These are phyloP conservation scores for Rhododendron henanense DNA, from an alignment of 148 eudicot genomes.

Conservation along the genomic window DNA sequence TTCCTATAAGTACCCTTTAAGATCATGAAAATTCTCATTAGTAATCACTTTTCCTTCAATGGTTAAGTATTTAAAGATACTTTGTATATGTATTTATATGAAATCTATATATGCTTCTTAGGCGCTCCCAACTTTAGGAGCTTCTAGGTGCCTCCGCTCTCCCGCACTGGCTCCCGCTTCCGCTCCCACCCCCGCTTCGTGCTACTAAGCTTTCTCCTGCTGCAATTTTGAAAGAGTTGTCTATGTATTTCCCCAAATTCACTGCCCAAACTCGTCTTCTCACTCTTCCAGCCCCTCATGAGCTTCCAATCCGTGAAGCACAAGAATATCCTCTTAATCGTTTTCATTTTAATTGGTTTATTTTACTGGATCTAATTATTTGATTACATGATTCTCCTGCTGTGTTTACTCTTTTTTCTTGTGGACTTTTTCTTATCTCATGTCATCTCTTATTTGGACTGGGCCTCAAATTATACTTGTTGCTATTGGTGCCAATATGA, in stretches of 20 bases:
- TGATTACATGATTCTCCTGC: background rate
- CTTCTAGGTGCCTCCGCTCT: no score
- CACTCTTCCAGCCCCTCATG: constrained; percentile 91
- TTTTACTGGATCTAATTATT: background rate
- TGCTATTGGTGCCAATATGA: background rate
- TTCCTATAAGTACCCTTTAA: no score
- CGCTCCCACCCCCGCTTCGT: no score
- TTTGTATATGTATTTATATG: no score
- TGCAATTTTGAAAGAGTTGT: constrained; percentile 89
- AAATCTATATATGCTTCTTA: no score
- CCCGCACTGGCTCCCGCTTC: no score
- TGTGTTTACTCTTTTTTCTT: background rate
- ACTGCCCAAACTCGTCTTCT: constrained; percentile 87
- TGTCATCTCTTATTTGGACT: background rate
- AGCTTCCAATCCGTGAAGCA: constrained; percentile 90
- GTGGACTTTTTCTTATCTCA: background rate
- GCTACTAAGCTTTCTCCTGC: constrained; percentile 15
- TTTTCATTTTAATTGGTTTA: background rate
- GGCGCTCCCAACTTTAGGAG: no score
- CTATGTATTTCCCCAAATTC: constrained; percentile 91
- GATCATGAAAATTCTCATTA: no score
- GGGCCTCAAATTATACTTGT: background rate
- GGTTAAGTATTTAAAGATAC: no score
- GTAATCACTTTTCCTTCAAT: no score
- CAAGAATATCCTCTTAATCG: constrained; percentile 86